Evolutionary conservation across 768 basidiomycete species (phyloP).

Genomic region (Tulasnella sp.): DNA sequence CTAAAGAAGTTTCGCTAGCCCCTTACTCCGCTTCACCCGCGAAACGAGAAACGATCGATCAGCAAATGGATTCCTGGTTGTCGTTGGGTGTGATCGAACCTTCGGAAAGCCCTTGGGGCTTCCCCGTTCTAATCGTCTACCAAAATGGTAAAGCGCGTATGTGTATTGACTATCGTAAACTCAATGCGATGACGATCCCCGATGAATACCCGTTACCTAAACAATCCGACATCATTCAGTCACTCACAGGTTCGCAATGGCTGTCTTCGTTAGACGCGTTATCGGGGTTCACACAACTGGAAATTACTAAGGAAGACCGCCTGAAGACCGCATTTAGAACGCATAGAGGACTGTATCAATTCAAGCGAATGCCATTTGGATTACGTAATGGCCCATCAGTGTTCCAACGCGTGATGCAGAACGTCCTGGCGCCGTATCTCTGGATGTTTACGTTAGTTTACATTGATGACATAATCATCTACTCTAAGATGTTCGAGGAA

Average conservation of each 20-base stretch:
- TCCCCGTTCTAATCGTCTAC: slow-evolving; percentile 38
- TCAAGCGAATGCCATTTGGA: slow-evolving; percentile 44
- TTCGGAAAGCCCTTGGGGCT: slow-evolving; percentile 41
- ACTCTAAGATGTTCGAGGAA: too few species aligned
- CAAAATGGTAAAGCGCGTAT: slow-evolving; percentile 40
- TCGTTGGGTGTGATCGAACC: slow-evolving; percentile 41
- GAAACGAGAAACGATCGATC: slow-evolving; percentile 33
- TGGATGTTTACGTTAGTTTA: slow-evolving; percentile 44
- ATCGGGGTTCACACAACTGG: slow-evolving; percentile 43
- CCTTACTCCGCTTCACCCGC: slow-evolving; percentile 33
- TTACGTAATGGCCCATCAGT: slow-evolving; percentile 39
- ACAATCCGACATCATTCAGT: too few species aligned
- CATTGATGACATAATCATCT: too few species aligned
- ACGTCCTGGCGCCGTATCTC: slow-evolving; percentile 37
- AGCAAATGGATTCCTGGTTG: slow-evolving; percentile 38
- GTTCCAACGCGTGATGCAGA: slow-evolving; percentile 45
- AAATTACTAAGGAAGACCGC: slow-evolving; percentile 34
- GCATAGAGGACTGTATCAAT: slow-evolving; percentile 43
- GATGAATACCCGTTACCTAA: too few species aligned
- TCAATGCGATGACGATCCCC: too few species aligned
- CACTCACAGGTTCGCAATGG: too few species aligned
- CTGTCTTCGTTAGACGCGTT: slow-evolving; percentile 38
- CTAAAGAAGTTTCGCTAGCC: slow-evolving; percentile 31
- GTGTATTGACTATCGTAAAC: slow-evolving; percentile 30
- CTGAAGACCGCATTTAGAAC: slow-evolving; percentile 41